Percentiles rank a stretch among this genome's conserved stretches.
Conservation (phyloP, 495 filamentous ascomycete genomes). For the Xylaria flabelliformis region DNA sequence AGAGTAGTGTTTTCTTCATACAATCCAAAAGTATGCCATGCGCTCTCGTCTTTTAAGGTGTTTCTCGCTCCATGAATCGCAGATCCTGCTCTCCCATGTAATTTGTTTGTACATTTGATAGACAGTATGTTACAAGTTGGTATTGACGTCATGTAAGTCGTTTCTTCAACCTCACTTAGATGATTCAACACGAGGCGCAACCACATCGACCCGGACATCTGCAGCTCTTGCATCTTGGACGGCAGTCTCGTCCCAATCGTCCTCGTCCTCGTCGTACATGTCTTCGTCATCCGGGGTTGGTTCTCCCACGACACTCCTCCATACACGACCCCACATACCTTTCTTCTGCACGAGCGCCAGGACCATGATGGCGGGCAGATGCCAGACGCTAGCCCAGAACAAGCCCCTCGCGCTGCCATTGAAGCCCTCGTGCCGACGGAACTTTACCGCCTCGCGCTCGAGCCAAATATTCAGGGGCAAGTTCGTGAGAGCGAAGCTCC, state of each 20-base stretch:
- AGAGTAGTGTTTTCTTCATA: slow-evolving; percentile 2
- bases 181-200: slow-evolving; percentile 24
- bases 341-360: slow-evolving; percentile 94
- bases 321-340: slow-evolving; percentile 87
- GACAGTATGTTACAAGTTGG: slow-evolving; percentile 28
- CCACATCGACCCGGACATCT: slow-evolving; percentile 24
- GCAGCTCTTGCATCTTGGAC: slow-evolving; percentile 25
- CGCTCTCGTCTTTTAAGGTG: background rate
- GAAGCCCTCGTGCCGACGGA: slow-evolving; percentile 79
- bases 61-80: background rate
- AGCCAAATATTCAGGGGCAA: slow-evolving; percentile 87
- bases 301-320: slow-evolving; percentile 69
- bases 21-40: background rate
- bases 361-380: slow-evolving; percentile 88
- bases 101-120: slow-evolving; percentile 27
- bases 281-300: slow-evolving; percentile 53
- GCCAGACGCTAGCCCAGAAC: slow-evolving; percentile 99
- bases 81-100: background rate
- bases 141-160: slow-evolving; percentile 1
- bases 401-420: slow-evolving; percentile 82
- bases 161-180: slow-evolving; percentile 25
- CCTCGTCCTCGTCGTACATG: slow-evolving; percentile 42
- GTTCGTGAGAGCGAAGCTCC: slow-evolving; percentile 83
- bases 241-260: slow-evolving; percentile 53
- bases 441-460: slow-evolving; percentile 76